Evolutionary conservation across 1,284 basidiomycete genomes (phyloP).

Genomic region (Boletus sp.): DNA sequence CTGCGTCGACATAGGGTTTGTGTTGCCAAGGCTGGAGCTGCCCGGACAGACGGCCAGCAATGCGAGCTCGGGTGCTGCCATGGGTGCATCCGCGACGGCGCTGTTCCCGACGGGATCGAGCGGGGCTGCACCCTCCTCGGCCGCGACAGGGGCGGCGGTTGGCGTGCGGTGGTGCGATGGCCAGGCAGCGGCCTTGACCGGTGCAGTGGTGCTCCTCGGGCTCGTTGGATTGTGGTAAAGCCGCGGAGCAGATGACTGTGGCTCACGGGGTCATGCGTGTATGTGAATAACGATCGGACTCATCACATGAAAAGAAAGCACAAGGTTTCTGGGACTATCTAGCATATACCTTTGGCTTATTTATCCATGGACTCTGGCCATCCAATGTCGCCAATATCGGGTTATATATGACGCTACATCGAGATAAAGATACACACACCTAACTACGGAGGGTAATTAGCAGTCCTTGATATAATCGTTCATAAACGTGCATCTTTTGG

Average conservation of each 20-base stretch:
- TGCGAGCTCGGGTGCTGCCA: slow-evolving; percentile 22
- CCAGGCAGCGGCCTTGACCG: slow-evolving; percentile 3
- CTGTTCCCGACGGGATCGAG: slow-evolving; percentile 2
- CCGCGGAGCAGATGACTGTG: not conserved
- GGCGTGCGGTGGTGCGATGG: not conserved
- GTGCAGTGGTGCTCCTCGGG: slow-evolving; percentile 9
- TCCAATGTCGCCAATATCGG: not conserved
- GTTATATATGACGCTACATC: slow-evolving; percentile 10
- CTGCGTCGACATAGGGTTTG: slow-evolving; percentile 33
- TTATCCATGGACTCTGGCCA: slow-evolving; percentile 3
- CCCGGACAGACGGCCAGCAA: slow-evolving; percentile 43
- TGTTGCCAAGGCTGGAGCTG: slow-evolving; percentile 35
- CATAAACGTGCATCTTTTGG: slow-evolving; percentile 49
- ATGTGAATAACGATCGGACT: not conserved
- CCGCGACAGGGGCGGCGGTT: slow-evolving; percentile 5
- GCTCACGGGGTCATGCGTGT: not conserved
- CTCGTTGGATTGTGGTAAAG: slow-evolving; percentile 17
- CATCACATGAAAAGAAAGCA: not conserved
- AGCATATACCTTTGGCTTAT: slow-evolving; percentile 11
- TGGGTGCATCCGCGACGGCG: not conserved
- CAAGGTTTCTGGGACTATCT: slow-evolving; percentile 4
- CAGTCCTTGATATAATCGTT: slow-evolving; percentile 3
- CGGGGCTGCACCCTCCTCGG: not conserved
- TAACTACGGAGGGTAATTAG: not conserved
- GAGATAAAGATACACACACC: not conserved